Evolutionary conservation across 2,329 filamentous ascomycete species (phyloP).

Genomic region (Neospermospora avenae): DNA sequence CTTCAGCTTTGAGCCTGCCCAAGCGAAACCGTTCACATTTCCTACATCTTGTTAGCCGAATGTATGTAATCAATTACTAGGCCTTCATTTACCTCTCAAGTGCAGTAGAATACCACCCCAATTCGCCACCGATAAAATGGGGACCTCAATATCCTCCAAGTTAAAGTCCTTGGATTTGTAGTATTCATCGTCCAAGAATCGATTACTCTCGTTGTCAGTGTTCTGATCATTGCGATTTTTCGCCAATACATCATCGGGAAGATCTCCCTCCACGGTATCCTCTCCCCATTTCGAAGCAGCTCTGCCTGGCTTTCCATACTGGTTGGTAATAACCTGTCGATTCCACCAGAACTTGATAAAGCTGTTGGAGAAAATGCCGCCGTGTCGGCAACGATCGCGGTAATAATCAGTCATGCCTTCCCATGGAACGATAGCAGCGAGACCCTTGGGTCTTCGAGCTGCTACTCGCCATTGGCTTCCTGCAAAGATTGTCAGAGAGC

Average conservation of each 20-base stretch:
- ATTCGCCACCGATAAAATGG: constrained; percentile 64
- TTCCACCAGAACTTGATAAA: constrained; percentile 67
- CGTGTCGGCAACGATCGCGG: constrained; percentile 56
- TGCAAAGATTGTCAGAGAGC: constrained; percentile 5
- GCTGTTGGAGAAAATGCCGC: constrained; percentile 55
- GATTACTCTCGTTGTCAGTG: constrained; percentile 45
- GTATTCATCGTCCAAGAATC: constrained; percentile 50
- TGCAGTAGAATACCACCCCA: constrained; percentile 71
- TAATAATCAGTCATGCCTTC: constrained; percentile 56
- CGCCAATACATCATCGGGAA: constrained; percentile 45
- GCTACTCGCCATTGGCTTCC: constrained; percentile 52
- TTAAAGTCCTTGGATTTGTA: constrained; percentile 47
- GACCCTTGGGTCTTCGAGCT: constrained; percentile 47
- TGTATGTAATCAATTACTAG: not conserved
- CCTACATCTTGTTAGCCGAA: not conserved
- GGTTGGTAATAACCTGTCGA: constrained; percentile 62
- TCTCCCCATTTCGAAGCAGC: constrained; percentile 36
- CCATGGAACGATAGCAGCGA: constrained; percentile 51
- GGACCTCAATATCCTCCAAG: constrained; percentile 63
- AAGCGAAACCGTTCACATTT: constrained; percentile 62
- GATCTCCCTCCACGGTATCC: constrained; percentile 55
- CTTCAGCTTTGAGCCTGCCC: constrained; percentile 64
- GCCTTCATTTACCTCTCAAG: constrained; percentile 48
- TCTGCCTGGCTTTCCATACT: constrained; percentile 58
- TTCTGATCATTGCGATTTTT: constrained; percentile 40